phyloP scores from a whole-genome alignment of 306 rosid genomes.

The peach (Prunus persica) region DNA sequence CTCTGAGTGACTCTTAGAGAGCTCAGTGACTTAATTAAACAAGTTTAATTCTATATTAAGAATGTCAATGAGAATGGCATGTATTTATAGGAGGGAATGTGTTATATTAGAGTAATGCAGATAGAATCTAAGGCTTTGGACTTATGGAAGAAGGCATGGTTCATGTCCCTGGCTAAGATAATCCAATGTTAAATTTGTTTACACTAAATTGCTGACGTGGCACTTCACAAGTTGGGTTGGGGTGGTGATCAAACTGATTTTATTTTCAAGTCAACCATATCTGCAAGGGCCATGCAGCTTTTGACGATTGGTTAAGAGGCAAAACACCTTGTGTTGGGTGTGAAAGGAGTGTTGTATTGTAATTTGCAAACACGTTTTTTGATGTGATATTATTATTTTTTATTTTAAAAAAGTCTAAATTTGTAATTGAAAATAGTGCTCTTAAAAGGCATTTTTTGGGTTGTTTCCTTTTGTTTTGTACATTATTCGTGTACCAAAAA shows the following conservation, averaged over 20 bases:
- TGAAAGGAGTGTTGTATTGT: too few species aligned
- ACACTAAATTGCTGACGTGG: not conserved
- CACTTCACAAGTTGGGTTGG: constrained; percentile 9
- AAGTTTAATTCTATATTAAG: not conserved
- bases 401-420: too few species aligned
- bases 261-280: constrained; percentile 1
- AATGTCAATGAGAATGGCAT: constrained; percentile 10
- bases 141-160: constrained; percentile 26
- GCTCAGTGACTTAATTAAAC: not conserved
- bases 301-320: not conserved
- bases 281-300: constrained; percentile 29
- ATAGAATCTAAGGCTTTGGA: constrained; percentile 1
- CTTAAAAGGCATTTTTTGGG: too few species aligned
- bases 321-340: too few species aligned
- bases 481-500: too few species aligned
- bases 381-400: too few species aligned
- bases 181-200: not conserved
- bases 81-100: constrained; percentile 42
- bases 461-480: too few species aligned
- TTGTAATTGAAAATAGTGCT: too few species aligned
- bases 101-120: not conserved
- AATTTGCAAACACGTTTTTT: too few species aligned
- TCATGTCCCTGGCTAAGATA: constrained; percentile 18
- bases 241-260: not conserved
- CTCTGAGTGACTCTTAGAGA: not conserved